phyloP scores from a whole-genome alignment of 331 rosid genomes.

The Prunus yedoensis region DNA sequence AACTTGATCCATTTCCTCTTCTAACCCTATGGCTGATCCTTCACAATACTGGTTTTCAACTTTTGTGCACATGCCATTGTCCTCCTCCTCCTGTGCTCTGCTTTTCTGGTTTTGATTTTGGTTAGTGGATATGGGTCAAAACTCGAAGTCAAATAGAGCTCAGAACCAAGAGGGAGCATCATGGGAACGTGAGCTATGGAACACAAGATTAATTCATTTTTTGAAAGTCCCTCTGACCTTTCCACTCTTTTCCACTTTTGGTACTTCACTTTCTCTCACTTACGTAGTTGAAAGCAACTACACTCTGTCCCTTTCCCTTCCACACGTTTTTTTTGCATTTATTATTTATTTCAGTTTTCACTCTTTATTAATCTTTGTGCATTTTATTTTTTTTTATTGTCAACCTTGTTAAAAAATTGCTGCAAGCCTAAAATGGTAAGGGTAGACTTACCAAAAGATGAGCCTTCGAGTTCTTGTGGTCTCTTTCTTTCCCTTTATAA shows the following conservation, averaged over 20 bases:
- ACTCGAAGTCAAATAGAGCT: background rate
- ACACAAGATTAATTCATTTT: slow-evolving; percentile 2
- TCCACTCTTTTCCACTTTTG: background rate
- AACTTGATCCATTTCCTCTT: background rate
- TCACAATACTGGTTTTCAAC: background rate
- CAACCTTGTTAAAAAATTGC: background rate
- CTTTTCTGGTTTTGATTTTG: background rate
- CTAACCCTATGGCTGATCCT: background rate
- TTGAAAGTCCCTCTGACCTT: background rate
- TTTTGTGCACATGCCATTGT: background rate
- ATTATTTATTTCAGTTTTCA: background rate
- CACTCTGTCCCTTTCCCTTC: slow-evolving; percentile 33
- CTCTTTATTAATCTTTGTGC: slow-evolving; percentile 5
- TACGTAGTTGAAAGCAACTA: slow-evolving; percentile 25
- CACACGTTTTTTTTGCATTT: slow-evolving; percentile 28
- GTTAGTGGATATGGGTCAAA: background rate
- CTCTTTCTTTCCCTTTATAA: background rate
- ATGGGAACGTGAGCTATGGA: slow-evolving; percentile 20
- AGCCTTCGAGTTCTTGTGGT: background rate
- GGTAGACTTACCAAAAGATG: background rate
- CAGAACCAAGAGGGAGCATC: background rate
- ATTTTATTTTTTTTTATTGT: background rate
- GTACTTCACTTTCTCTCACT: too few relatives aligned
- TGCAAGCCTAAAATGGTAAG: slow-evolving; percentile 22
- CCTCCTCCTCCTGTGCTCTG: too few relatives aligned